Percentiles rank a stretch among this genome's conserved stretches.
Evolutionary conservation across 2,329 filamentous ascomycete genomes (phyloP).

Genomic region (Blastomyces parvus): DNA sequence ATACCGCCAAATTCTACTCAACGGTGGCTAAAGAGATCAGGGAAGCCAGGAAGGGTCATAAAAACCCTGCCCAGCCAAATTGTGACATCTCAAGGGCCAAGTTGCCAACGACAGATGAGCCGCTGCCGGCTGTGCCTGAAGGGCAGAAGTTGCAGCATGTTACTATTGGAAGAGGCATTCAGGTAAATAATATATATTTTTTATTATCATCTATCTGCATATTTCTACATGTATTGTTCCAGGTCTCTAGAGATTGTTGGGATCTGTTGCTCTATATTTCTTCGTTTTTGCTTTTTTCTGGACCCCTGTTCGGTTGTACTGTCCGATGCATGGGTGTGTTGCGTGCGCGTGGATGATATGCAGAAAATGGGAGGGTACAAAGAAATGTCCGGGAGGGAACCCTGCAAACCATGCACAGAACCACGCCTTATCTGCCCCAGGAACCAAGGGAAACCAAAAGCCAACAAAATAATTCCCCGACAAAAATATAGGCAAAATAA

Average conservation of each 20-base stretch:
- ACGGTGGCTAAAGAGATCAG: constrained; percentile 34
- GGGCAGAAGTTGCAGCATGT: constrained; percentile 65
- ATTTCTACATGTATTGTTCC: neutral
- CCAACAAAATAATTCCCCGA: neutral
- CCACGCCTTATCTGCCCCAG: constrained; percentile 21
- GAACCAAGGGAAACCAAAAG: constrained; percentile 1
- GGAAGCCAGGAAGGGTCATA: constrained; percentile 15
- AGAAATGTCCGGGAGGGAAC: neutral
- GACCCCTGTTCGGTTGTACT: neutral
- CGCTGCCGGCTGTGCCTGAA: constrained; percentile 51
- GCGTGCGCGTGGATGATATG: neutral
- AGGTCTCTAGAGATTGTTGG: neutral
- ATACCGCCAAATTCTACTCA: constrained; percentile 32
- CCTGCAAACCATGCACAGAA: neutral
- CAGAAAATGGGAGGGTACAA: neutral
- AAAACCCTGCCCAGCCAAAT: constrained; percentile 16
- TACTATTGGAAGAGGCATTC: constrained; percentile 72
- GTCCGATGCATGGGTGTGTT: neutral
- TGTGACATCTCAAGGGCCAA: constrained; percentile 29
- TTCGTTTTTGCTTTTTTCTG: neutral
- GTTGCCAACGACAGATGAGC: constrained; percentile 43
- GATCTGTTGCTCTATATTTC: neutral
- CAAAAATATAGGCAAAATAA: neutral
- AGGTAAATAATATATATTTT: constrained; percentile 25
- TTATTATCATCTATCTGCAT: neutral